Evolutionary conservation across 345 rosid species (phyloP).

Genomic region (Ricinus communis): DNA sequence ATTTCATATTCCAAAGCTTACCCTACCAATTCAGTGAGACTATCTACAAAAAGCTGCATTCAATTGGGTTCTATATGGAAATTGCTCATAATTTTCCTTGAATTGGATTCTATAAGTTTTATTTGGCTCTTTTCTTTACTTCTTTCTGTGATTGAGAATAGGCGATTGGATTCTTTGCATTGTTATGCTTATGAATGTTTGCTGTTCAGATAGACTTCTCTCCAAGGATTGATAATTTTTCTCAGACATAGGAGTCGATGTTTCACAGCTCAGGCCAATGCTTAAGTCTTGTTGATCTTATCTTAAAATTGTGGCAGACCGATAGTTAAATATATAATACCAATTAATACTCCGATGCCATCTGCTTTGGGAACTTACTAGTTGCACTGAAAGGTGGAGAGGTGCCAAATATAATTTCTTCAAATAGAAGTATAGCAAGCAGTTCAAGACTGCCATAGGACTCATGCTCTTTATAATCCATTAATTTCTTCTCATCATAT

Average conservation of each 20-base stretch:
- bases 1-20: neutral
- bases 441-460: constrained; percentile 4
- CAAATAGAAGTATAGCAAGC: neutral
- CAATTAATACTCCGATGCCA: neutral
- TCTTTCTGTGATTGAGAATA: constrained; percentile 15
- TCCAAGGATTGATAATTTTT: constrained; percentile 9
- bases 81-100: neutral
- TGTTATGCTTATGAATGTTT: constrained; percentile 4
- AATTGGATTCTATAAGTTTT: neutral
- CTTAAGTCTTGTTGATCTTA: constrained; percentile 3
- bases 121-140: constrained; percentile 11
- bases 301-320: neutral
- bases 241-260: constrained; percentile 7
- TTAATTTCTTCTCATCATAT: constrained; percentile 10
- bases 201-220: constrained; percentile 8
- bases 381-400: constrained; percentile 4
- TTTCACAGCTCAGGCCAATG: constrained; percentile 14
- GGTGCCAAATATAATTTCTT: constrained; percentile 7
- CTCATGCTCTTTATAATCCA: constrained; percentile 3
- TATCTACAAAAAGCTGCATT: constrained; percentile 11
- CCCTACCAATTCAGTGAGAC: constrained; percentile 7
- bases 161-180: constrained; percentile 6
- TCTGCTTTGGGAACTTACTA: neutral
- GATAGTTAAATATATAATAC: too few species aligned
- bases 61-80: constrained; percentile 5